Evolutionary conservation across 2,329 filamentous ascomycete species (phyloP).

Genomic region (Fusarium nematophilum): DNA sequence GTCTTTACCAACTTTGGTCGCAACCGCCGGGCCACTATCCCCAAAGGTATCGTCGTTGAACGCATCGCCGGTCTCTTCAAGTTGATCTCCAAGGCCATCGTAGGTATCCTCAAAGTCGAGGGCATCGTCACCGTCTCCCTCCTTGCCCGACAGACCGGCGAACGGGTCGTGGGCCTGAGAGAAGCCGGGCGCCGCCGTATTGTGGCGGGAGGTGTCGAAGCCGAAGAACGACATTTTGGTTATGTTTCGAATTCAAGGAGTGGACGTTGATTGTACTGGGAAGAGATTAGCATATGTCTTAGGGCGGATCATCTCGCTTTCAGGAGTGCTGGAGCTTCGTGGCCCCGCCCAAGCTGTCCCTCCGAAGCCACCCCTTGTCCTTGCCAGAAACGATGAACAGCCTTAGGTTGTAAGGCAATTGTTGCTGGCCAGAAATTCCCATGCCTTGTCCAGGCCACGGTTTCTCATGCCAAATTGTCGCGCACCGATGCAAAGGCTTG

Average conservation of each 20-base stretch:
- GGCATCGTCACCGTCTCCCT: slow-evolving; percentile 68
- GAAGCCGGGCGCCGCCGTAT: slow-evolving; percentile 80
- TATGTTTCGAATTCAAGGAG: slow-evolving; percentile 32
- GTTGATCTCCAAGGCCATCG: slow-evolving; percentile 89
- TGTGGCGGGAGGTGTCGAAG: slow-evolving; percentile 79
- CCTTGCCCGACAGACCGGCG: slow-evolving; percentile 77
- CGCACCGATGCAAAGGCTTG: too few relatives aligned
- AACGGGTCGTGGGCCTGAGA: slow-evolving; percentile 88
- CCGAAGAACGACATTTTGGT: slow-evolving; percentile 89
- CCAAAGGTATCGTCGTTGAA: slow-evolving; percentile 98
- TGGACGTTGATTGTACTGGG: slow-evolving; percentile 39
- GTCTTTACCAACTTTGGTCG: slow-evolving; percentile 80
- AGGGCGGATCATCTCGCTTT: slow-evolving; percentile 27
- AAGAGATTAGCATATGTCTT: slow-evolving; percentile 35
- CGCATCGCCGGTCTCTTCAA: slow-evolving; percentile 91
- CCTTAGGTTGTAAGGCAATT: background rate
- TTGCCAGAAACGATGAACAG: background rate
- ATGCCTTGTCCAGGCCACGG: too few relatives aligned
- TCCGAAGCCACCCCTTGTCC: slow-evolving; percentile 8
- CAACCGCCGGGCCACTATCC: slow-evolving; percentile 50
- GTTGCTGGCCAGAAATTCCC: too few relatives aligned
- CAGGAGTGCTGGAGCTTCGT: slow-evolving; percentile 16
- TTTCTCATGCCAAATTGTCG: too few relatives aligned
- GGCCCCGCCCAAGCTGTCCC: slow-evolving; percentile 31
- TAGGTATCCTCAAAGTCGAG: slow-evolving; percentile 96